Evolutionary conservation across 306 rosid species (phyloP).

Genomic region (Cicer yamashitae): DNA sequence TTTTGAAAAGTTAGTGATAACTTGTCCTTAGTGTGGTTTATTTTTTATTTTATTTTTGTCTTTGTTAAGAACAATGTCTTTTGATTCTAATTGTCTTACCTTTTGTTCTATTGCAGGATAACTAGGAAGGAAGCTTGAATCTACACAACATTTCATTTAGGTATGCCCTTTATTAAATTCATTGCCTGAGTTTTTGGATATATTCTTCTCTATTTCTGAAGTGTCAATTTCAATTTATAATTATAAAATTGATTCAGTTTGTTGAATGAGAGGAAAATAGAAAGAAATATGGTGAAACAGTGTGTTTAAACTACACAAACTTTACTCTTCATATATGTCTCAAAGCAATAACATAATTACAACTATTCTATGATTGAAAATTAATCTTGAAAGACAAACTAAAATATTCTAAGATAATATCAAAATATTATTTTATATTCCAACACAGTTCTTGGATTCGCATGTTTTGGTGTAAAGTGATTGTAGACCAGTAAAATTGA

Average conservation of each 20-base stretch:
- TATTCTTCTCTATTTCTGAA: not conserved
- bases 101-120: constrained; percentile 64
- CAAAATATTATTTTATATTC: too few relatives aligned
- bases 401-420: too few relatives aligned
- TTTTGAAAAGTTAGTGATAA: not conserved
- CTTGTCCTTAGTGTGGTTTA: not conserved
- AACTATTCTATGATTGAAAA: too few relatives aligned
- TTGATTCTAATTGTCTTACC: constrained; percentile 23
- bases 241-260: too few relatives aligned
- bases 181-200: constrained; percentile 18
- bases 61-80: constrained; percentile 14
- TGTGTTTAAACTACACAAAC: too few relatives aligned
- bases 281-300: too few relatives aligned
- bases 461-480: not conserved
- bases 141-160: constrained; percentile 43
- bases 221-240: constrained; percentile 12
- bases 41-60: not conserved
- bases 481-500: not conserved
- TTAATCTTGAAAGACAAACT: too few relatives aligned
- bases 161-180: constrained; percentile 45
- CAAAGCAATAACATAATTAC: too few relatives aligned
- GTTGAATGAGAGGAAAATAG: too few relatives aligned
- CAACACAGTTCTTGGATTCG: not conserved
- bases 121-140: constrained; percentile 86
- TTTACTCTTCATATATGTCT: too few relatives aligned